Evolutionary conservation across 257 asterid genomes (phyloP).

Genomic region (Misopates orontium): DNA sequence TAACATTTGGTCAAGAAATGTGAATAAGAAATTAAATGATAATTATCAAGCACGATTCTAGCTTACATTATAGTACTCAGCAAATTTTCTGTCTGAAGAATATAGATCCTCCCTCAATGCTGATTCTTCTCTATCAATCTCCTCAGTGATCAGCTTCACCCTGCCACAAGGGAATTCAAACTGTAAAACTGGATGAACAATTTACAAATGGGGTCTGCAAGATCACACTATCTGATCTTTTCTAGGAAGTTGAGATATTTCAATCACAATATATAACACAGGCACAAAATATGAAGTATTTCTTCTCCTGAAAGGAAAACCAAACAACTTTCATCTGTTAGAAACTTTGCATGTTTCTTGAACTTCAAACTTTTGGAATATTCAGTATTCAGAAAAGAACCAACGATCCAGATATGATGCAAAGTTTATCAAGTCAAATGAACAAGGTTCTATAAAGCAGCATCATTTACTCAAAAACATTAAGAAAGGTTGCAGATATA

Average conservation of each 20-base stretch:
- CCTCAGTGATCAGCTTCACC: slow-evolving; percentile 89
- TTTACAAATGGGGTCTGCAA: neutral
- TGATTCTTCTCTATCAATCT: slow-evolving; percentile 96
- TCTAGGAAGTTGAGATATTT: slow-evolving; percentile 2
- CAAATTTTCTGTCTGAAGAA: slow-evolving; percentile 94
- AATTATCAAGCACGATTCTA: slow-evolving; percentile 15
- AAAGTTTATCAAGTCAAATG: slow-evolving; percentile 4
- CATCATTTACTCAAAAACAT: slow-evolving; percentile 15
- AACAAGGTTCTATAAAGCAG: slow-evolving; percentile 18
- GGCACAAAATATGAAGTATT: slow-evolving; percentile 8
- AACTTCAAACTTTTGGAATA: slow-evolving; percentile 6
- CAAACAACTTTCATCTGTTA: slow-evolving; percentile 2
- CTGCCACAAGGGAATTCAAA: slow-evolving; percentile 46
- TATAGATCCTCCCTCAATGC: slow-evolving; percentile 90
- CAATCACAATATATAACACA: slow-evolving; percentile 8
- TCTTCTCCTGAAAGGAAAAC: slow-evolving; percentile 11
- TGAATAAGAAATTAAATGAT: slow-evolving; percentile 11
- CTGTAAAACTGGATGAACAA: slow-evolving; percentile 19
- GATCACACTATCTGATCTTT: slow-evolving; percentile 7
- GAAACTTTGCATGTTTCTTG: slow-evolving; percentile 15
- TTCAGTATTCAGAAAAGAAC: neutral
- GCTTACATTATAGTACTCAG: slow-evolving; percentile 88
- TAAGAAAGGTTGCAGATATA: slow-evolving; percentile 2
- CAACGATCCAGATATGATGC: neutral
- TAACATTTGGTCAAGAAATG: slow-evolving; percentile 18